Evolutionary conservation across 2,329 filamentous ascomycete genomes (phyloP), one percentile per base, ranked within the genome.

Genomic region (Fusarium nanum): DNA sequence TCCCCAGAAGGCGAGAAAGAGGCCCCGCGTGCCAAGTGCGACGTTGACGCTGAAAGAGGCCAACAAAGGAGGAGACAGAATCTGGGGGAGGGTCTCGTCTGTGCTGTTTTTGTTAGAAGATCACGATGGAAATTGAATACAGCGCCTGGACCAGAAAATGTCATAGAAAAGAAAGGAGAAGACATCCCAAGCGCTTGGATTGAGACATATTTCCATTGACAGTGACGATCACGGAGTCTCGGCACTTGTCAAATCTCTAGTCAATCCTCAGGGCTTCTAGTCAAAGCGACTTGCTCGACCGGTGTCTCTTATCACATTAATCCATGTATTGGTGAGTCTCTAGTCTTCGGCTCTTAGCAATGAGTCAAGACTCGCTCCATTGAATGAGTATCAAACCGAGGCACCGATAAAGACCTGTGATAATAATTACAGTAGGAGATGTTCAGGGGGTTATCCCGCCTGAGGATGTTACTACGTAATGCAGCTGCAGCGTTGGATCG

Each of bases 11-110:
- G 22, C 49, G 32, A 53, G 48, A 25, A n/a, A 20, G 49, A 52
- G 49, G 49, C 49, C 49, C 67, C 57, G 63, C 67, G 55, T 60
- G 67, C 67, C 67, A 70, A 69, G 61, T 61, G 30, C 42, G 49
- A 68, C 50, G 23, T 27, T 20, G 42, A 52, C 28, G 49, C 16
- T 67, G 32, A 40, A 60, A 41, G 25, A 49, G 47, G 30, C 28
- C 23, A n/a, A 41, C 23, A 27, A 23, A 45, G 16, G 27, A 34
- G 20, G 25, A 23, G 49, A 40, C 16, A 47, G 45, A 67, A 58
- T 42, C 52, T 45, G 61, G 67, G 61, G 53, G 61, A 70, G 67
- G 56, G 41, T 67, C 56, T 61, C 42, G 60, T 40, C 40, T 50
- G 57, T 48, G 61, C 34, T 53, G 18, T 5, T 53, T 53, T 50